Evolutionary conservation across 1,139 yeast genomes (phyloP).

Genomic region (Blastobotrys persicus): DNA sequence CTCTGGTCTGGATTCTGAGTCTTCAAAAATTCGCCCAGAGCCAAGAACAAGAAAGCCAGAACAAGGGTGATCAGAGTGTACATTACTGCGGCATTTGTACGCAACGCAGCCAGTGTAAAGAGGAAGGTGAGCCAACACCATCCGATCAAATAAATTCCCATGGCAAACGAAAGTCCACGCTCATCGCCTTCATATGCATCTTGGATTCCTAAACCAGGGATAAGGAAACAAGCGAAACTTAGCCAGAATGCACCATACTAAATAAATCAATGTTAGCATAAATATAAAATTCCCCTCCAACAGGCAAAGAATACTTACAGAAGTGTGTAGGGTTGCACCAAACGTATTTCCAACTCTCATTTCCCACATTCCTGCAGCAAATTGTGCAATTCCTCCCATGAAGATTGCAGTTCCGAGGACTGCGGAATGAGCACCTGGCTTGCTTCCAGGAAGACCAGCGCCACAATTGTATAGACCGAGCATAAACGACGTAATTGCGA

Average conservation of each 20-base stretch:
- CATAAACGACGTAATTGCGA: constrained; percentile 60
- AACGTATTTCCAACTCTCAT: constrained; percentile 67
- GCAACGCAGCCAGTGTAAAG: constrained; percentile 61
- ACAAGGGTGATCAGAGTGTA: constrained; percentile 34
- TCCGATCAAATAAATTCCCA: constrained; percentile 68
- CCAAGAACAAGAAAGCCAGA: constrained; percentile 19
- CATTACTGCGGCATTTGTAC: constrained; percentile 75
- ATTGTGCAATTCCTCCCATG: constrained; percentile 76
- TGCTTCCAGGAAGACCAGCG: constrained; percentile 4
- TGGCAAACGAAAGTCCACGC: constrained; percentile 48
- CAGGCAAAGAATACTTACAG: constrained; percentile 43
- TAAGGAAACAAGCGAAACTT: constrained; percentile 62
- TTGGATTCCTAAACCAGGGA: constrained; percentile 66
- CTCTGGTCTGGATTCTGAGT: constrained; percentile 38
- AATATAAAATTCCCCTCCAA: too few species aligned
- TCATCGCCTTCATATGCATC: constrained; percentile 48
- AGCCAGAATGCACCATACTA: constrained; percentile 76
- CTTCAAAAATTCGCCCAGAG: constrained; percentile 51
- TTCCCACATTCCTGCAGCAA: constrained; percentile 73
- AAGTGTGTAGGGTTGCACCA: constrained; percentile 71
- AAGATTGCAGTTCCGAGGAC: constrained; percentile 71
- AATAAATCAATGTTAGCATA: not conserved
- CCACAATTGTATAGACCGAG: constrained; percentile 5
- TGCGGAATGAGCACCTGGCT: constrained; percentile 33
- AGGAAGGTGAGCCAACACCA: constrained; percentile 78